Conservation (phyloP, 2,329 filamentous ascomycete species). For the Torrubiella hemipterigena region DNA sequence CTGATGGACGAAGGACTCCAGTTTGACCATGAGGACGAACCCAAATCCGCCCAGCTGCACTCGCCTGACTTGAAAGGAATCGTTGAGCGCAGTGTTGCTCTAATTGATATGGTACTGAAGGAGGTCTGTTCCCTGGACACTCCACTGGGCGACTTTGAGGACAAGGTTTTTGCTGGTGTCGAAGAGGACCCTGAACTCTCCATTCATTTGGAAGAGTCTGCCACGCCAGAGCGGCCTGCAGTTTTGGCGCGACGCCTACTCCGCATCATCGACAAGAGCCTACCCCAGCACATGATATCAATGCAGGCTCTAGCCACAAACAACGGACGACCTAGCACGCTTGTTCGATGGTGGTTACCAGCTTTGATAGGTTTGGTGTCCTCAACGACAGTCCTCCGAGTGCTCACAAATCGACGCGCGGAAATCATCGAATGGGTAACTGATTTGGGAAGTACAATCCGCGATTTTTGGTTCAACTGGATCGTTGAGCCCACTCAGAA, state of each 20-base stretch:
- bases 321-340: slow-evolving; percentile 62
- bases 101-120: slow-evolving; percentile 77
- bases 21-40: slow-evolving; percentile 49
- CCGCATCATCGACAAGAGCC: slow-evolving; percentile 52
- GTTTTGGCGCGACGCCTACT: slow-evolving; percentile 57
- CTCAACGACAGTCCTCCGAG: slow-evolving; percentile 72
- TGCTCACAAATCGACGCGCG: slow-evolving; percentile 61
- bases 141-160: slow-evolving; percentile 51
- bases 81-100: slow-evolving; percentile 65
- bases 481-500: slow-evolving; percentile 75
- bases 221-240: slow-evolving; percentile 35
- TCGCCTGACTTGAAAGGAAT: slow-evolving; percentile 53
- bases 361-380: slow-evolving; percentile 60
- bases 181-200: slow-evolving; percentile 49
- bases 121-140: slow-evolving; percentile 56
- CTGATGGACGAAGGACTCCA: slow-evolving; percentile 77
- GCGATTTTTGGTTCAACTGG: slow-evolving; percentile 96
- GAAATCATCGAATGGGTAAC: slow-evolving; percentile 71
- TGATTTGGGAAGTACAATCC: slow-evolving; percentile 64
- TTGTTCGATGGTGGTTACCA: slow-evolving; percentile 86
- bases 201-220: slow-evolving; percentile 34
- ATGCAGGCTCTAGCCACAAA: slow-evolving; percentile 43
- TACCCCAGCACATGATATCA: slow-evolving; percentile 53
- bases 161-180: slow-evolving; percentile 51
- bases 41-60: slow-evolving; percentile 37